Evolutionary conservation across 306 rosid genomes (phyloP).

Genomic region (Morella rubra): DNA sequence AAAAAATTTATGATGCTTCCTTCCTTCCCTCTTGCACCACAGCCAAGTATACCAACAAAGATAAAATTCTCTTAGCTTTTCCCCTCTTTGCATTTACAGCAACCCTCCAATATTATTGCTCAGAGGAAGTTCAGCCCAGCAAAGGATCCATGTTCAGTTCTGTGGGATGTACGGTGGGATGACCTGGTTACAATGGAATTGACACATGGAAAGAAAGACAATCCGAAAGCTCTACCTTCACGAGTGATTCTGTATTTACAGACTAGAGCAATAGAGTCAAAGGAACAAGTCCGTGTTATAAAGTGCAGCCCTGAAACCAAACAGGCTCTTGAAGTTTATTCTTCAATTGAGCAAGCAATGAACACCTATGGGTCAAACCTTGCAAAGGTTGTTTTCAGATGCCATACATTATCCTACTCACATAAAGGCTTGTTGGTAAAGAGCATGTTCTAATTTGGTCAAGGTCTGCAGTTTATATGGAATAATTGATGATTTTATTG

Average conservation of each 20-base stretch:
- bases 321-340: conserved; percentile 72
- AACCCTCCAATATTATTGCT: conserved; percentile 79
- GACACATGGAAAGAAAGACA: conserved; percentile 77
- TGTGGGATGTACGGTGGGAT: conserved; percentile 93
- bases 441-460: background rate
- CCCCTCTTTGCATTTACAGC: conserved; percentile 48
- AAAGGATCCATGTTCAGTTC: conserved; percentile 90
- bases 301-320: conserved; percentile 64
- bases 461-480: background rate
- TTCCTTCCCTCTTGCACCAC: background rate
- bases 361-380: conserved; percentile 63
- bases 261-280: conserved; percentile 56
- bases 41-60: background rate
- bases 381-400: conserved; percentile 58
- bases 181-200: conserved; percentile 74
- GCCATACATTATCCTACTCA: background rate
- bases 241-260: conserved; percentile 66
- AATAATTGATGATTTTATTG: background rate
- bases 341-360: conserved; percentile 75
- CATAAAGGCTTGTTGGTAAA: background rate
- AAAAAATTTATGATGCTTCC: conserved; percentile 14
- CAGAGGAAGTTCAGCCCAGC: conserved; percentile 96
- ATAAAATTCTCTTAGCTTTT: conserved; percentile 19
- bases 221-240: conserved; percentile 62
- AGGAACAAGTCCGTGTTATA: conserved; percentile 59